These are phyloP conservation scores for Singerocomus rubriflavus DNA, from an alignment of 1,284 basidiomycete genomes.

Conservation along the genomic window DNA sequence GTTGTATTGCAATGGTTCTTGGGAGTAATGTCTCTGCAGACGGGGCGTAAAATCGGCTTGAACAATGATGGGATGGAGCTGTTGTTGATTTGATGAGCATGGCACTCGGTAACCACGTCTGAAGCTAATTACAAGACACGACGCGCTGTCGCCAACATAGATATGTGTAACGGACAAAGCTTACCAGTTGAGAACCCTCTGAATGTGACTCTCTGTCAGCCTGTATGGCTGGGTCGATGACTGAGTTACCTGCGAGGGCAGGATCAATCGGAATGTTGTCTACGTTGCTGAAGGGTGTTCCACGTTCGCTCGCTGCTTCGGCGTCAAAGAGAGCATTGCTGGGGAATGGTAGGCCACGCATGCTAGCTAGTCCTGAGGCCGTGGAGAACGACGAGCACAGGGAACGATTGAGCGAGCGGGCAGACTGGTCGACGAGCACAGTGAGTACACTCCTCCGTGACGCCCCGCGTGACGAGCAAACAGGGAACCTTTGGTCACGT, in stretches of 20 bases:
- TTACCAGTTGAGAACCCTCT: constrained; percentile 29
- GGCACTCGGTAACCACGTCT: constrained; percentile 10
- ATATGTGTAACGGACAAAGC: constrained; percentile 21
- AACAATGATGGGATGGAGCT: constrained; percentile 20
- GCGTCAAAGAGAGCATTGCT: constrained; percentile 44
- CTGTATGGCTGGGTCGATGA: constrained; percentile 53
- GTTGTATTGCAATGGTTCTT: constrained; percentile 48
- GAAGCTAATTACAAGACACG: constrained; percentile 41
- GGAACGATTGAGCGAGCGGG: constrained; percentile 8
- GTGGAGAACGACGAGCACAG: constrained; percentile 13
- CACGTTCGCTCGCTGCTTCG: constrained; percentile 53
- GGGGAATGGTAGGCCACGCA: constrained; percentile 63
- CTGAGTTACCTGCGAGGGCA: constrained; percentile 44
- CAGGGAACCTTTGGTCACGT: constrained; percentile 29
- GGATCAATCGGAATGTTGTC: constrained; percentile 75
- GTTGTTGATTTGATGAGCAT: constrained; percentile 22
- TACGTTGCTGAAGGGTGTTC: constrained; percentile 50
- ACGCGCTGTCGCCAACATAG: constrained; percentile 40
- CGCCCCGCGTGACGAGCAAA: constrained; percentile 33
- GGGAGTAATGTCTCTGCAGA: constrained; percentile 33
- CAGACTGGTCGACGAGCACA: constrained; percentile 32
- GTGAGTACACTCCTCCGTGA: constrained; percentile 30
- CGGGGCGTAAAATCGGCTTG: constrained; percentile 14
- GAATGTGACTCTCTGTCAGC: constrained; percentile 22
- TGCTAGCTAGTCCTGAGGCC: constrained; percentile 25